Base-by-base conservation (phyloP, 1,284 basidiomycete genomes). In the Malassezia equina region DNA sequence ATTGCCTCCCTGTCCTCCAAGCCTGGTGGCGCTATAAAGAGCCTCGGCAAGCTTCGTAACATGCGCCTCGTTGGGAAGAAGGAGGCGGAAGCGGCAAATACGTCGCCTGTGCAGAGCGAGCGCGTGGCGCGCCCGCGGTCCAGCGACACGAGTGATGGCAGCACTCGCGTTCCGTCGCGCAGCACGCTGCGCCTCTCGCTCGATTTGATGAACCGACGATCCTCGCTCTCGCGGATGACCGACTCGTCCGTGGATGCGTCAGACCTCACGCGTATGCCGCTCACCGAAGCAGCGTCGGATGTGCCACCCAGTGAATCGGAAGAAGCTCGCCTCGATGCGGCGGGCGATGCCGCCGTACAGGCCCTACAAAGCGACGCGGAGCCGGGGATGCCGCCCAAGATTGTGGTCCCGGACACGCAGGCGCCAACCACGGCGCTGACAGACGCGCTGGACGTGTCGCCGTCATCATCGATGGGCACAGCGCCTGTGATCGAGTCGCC, bases 101-200 rank as follows among this genome's bases (percentile, higher is more conserved):
- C 32, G 32, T 33, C 15, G 32, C 32, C 32, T 33, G 32, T n/a
- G 13, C 32, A 33, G 32, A 33, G 32, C 24, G 41, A 43, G 41
- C n/a, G 1, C 12, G 27, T 9, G 24, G 24, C 41, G 8, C 24
- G n/a, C 5, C 41, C 41, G n/a, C 27, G 27, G 27, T 23, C 44
- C 29, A 39, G 36, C 12, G 44, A 46, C 15, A 11, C 46, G 28
- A 34, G 31, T 8, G 28, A 34, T 25, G 32, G 21, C 46, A 47
- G 29, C 46, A 11, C 28, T 7, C 36, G 47, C 15, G 36, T 21
- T 12, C n/a, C 39, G 25, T 55, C 52, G 25, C 36, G 48, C 29
- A 40, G 36, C 12, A 29, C 46, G 29, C 31, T 55, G 31, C 52
- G 52, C 23, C 45, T 33, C n/a, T 48, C 52, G 46, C 40, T 55